Evolutionary conservation across 2,329 filamentous ascomycete genomes (phyloP), one percentile per base, ranked within the genome.

Genomic region (Rhytidhysteron rufulum): DNA sequence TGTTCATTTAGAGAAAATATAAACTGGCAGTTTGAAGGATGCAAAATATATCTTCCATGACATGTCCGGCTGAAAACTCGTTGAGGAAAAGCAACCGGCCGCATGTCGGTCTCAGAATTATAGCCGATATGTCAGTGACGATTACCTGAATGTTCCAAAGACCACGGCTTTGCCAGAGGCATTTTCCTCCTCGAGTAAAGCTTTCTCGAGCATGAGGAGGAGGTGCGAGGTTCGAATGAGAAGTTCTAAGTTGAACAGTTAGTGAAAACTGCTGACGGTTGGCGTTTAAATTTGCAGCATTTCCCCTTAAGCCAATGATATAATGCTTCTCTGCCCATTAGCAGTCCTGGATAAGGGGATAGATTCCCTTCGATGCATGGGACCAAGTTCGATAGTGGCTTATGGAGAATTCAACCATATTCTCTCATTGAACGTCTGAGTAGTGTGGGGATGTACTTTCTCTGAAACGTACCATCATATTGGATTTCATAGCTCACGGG

Each of bases 401-500:
- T n/a, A n/a, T n/a, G n/a, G n/a, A n/a, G n/a, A n/a, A n/a, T n/a
- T n/a, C n/a, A n/a, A n/a, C n/a, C n/a, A n/a, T n/a, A n/a, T n/a
- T n/a, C n/a, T n/a, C n/a, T n/a, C n/a, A n/a, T n/a, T n/a, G n/a
- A n/a, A n/a, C n/a, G n/a, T 19, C 3, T 11, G 19, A 31, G 21
- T 5, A 31, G 20, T n/a, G 20, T 20, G 13, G 34, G 21, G 17
- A 19, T 27, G 24, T 7, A 8, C 13, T 13, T 8, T 8, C 8
- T 8, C 24, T 30, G 5, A 19, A 32, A 57, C 73, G 43, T 68
- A 88, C 86, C 82, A 76, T 86, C 73, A 54, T 87, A 86, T 41
- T 85, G 78, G 20, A 93, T 69, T 31, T 76, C 76, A 57, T 88
- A 93, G 39, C 74, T 80, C 8, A 86, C 79, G 3, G 82, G 73